These are phyloP conservation scores for Trametes gibbosa DNA, from an alignment of 768 basidiomycete species.

Conservation along the genomic window DNA sequence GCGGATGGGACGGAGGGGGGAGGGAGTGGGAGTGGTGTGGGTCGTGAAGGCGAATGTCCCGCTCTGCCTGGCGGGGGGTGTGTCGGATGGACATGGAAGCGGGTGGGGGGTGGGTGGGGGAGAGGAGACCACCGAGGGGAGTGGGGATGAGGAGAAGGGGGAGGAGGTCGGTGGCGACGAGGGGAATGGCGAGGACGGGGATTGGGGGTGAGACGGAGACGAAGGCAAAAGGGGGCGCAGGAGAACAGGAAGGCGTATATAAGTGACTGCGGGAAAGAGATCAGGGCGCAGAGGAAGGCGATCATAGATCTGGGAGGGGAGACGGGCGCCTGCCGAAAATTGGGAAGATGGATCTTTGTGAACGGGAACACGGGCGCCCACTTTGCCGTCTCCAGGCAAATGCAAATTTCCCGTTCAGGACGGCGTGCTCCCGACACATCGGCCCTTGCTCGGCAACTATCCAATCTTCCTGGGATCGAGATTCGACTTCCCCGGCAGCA, in stretches of 20 bases:
- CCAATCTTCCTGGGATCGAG: conserved; percentile 20
- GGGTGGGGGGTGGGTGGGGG: no score
- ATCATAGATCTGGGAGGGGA: conserved; percentile 29
- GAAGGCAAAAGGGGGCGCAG: conserved; percentile 17
- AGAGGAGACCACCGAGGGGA: conserved; percentile 22
- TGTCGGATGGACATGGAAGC: conserved; percentile 59
- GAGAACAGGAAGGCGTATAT: conserved; percentile 20
- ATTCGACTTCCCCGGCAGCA: conserved; percentile 3
- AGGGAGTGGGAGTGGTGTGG: conserved; percentile 44
- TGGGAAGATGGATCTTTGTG: conserved; percentile 23
- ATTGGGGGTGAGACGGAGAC: conserved; percentile 21
- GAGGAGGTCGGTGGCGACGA: conserved; percentile 31
- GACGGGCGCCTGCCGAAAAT: conserved; percentile 14
- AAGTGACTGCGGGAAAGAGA: conserved; percentile 26
- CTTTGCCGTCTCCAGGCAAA: conserved; percentile 19
- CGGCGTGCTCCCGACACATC: conserved; percentile 10
- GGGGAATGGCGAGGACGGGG: conserved; percentile 48
- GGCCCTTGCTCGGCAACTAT: conserved; percentile 23
- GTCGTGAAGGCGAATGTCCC: conserved; percentile 66
- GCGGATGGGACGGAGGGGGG: conserved; percentile 40
- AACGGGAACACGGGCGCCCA: conserved; percentile 14
- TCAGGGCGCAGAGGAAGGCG: conserved; percentile 32
- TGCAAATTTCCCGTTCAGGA: conserved; percentile 18
- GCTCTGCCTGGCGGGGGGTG: conserved; percentile 54
- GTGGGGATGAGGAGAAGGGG: no score